Evolutionary conservation across 352 stramenopile species (phyloP), one percentile per base, ranked within the genome.

Genomic region (Peronospora farinosa): DNA sequence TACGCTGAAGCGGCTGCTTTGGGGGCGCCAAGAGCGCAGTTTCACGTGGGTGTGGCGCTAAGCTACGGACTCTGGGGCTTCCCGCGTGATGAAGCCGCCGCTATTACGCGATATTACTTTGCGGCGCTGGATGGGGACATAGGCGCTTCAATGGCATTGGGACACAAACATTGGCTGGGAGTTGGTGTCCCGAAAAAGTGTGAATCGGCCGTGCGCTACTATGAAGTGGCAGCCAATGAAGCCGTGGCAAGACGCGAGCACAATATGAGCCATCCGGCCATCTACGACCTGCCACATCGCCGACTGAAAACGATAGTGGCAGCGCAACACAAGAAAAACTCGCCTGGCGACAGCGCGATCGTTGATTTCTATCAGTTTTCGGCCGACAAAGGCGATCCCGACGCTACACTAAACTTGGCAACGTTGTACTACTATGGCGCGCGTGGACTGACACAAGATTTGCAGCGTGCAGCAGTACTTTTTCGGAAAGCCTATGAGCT

Each of bases 361-460:
- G 78, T 94, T n/a, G 81, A 95, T 42, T 96, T 95, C 52, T 95
- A 95, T 51, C 69, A 89, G 52, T 91, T 92, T 57, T 88, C 86
- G 39, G 80, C 87, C 7, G 83, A 94, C 31, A 92, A 93, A 52
- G 87, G 86, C 12, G 86, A 96, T 54, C 63, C 78, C 0, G 72
- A 90, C 17, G 84, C 87, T 17, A 88, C 81, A 11, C 63, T 92
- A 12, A 87, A 86, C 50, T 59, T 95, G n/a, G 87, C 84, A 9
- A 88, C 82, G 46, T 52, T 96, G 31, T 90, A 93, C 61, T 88
- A 74, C 45, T 92, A 92, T 49, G 87, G 87, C 10, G 71, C 71
- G 27, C 68, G 82, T 9, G 81, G 79, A 16, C 57, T 95, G 8
- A 41, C 67, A 28, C 83, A 90, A 64, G 81, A 96, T 47, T 44